These are phyloP conservation scores for Acrocalymma vagum DNA, from an alignment of 2,329 filamentous ascomycete genomes.

Conservation along the genomic window DNA sequence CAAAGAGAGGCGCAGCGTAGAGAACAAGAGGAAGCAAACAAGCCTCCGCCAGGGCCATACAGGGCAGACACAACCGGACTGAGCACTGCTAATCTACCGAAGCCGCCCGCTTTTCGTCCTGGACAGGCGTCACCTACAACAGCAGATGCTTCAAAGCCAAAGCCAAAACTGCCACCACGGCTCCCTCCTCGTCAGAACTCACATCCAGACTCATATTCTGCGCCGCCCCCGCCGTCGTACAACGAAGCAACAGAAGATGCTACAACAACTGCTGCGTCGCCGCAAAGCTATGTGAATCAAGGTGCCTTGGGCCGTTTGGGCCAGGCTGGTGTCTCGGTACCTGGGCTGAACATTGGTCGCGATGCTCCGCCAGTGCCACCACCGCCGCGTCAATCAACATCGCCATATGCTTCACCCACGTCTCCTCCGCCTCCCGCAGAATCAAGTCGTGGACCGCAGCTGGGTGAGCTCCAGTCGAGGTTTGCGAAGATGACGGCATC, in stretches of 20 bases:
- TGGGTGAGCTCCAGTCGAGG: slow-evolving; percentile 73
- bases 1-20: slow-evolving; percentile 43
- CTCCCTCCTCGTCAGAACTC: slow-evolving; percentile 74
- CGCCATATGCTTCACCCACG: slow-evolving; percentile 28
- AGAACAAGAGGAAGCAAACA: slow-evolving; percentile 44
- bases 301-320: slow-evolving; percentile 72
- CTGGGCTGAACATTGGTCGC: slow-evolving; percentile 75
- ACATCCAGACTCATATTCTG: slow-evolving; percentile 55
- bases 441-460: slow-evolving; percentile 51
- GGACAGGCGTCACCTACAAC: slow-evolving; percentile 35
- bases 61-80: slow-evolving; percentile 75
- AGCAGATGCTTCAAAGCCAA: slow-evolving; percentile 47
- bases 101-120: slow-evolving; percentile 68
- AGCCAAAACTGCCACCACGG: slow-evolving; percentile 70
- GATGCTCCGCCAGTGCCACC: slow-evolving; percentile 44
- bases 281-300: slow-evolving; percentile 60
- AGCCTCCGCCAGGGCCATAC: slow-evolving; percentile 69
- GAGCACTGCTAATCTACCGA: slow-evolving; percentile 72
- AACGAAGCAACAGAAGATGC: slow-evolving; percentile 46
- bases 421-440: slow-evolving; percentile 30
- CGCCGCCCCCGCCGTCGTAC: slow-evolving; percentile 58
- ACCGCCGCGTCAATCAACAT: slow-evolving; percentile 34
- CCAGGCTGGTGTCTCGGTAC: slow-evolving; percentile 79
- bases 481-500: slow-evolving; percentile 59
- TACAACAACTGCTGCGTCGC: slow-evolving; percentile 39